A percentile compares a stretch with the other conserved stretches of the same genome.
Evolutionary conservation across 768 basidiomycete genomes (phyloP).

Genomic region (Suillus sp.): DNA sequence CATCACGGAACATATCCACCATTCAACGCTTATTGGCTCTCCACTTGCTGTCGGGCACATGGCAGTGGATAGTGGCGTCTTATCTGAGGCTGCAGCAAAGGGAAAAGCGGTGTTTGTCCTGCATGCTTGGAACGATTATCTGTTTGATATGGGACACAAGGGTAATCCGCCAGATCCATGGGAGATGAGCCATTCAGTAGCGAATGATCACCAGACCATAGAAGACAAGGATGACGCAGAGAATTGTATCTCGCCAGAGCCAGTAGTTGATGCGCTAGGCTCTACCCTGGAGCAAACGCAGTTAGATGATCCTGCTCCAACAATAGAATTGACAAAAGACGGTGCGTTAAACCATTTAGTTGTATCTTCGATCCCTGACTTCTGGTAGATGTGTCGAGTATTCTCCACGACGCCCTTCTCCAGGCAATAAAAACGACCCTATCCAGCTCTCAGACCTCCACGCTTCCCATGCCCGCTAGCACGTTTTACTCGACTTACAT

Average conservation of each 20-base stretch:
- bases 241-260: neutral
- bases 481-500: constrained; percentile 76
- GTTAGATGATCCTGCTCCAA: constrained; percentile 4
- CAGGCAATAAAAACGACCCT: constrained; percentile 63
- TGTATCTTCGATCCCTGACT: neutral
- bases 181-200: constrained; percentile 25
- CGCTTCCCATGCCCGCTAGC: constrained; percentile 78
- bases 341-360: neutral
- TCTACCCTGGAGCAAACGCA: constrained; percentile 36
- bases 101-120: constrained; percentile 77
- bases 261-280: neutral
- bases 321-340: constrained; percentile 3
- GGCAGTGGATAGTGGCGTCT: constrained; percentile 54
- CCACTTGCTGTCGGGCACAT: constrained; percentile 80
- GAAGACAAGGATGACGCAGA: constrained; percentile 6
- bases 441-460: constrained; percentile 45
- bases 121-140: constrained; percentile 73
- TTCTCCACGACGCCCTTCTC: constrained; percentile 62
- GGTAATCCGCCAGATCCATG: constrained; percentile 19
- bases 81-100: constrained; percentile 53
- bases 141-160: constrained; percentile 3
- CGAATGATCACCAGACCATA: constrained; percentile 22
- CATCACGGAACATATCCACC: constrained; percentile 51
- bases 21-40: constrained; percentile 35
- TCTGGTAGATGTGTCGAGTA: constrained; percentile 30